phyloP scores from a whole-genome alignment of 2,329 filamentous ascomycete genomes.

The Aspergillus niger region DNA sequence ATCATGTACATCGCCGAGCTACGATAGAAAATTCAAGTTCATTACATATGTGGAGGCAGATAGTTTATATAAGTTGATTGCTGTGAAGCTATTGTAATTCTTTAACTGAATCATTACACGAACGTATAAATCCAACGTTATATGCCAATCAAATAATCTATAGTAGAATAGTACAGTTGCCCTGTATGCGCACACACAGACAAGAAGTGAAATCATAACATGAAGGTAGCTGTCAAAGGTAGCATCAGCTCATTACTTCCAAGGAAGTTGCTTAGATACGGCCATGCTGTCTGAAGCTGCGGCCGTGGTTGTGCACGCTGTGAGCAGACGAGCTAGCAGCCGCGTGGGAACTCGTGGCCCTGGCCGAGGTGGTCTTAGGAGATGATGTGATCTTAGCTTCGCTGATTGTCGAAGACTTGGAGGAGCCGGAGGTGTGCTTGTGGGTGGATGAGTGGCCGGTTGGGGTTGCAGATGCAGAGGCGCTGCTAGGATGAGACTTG shows the following conservation, averaged over 20 bases:
- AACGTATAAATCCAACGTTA: neutral
- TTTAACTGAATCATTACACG: no score
- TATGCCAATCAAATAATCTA: neutral
- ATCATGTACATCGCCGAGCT: no score
- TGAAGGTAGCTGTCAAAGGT: neutral
- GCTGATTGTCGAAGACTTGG: neutral
- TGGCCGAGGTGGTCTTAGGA: neutral
- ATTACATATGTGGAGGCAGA: no score
- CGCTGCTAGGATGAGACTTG: slow-evolving; percentile 3
- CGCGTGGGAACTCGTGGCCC: neutral
- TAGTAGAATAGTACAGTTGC: neutral
- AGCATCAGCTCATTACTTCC: neutral
- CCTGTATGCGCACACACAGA: neutral
- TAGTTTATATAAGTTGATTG: no score
- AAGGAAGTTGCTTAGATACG: neutral
- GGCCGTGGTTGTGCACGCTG: neutral
- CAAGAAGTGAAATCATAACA: slow-evolving; percentile 3
- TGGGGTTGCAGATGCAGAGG: neutral
- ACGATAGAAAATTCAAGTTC: no score
- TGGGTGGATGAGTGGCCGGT: neutral
- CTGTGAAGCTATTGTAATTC: no score
- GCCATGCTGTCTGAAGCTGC: neutral
- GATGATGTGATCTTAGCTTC: neutral
- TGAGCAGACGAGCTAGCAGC: neutral
- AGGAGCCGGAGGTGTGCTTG: neutral